Evolutionary conservation across 2,329 filamentous ascomycete genomes (phyloP), one percentile per base, ranked within the genome.

Genomic region (Sporothrix euskadiensis): DNA sequence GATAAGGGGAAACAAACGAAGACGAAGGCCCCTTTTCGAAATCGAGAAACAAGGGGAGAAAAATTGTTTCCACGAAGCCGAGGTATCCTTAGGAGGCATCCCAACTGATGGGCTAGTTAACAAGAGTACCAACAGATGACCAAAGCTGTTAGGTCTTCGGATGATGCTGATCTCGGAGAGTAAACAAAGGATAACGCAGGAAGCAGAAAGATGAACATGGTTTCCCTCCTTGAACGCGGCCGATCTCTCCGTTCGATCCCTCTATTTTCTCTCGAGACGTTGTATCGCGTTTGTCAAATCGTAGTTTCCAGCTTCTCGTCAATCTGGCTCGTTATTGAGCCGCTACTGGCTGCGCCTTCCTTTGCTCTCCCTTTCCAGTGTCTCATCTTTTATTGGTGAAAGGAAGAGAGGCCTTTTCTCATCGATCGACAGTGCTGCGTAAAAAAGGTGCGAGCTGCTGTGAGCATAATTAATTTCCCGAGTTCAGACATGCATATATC

Each of bases 401-500:
- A 10, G n/a, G n/a, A 39, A 39, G 4, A 44, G 22, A 56, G 26
- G 19, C 59, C 32, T 22, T 63, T 26, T 35, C 9, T 5, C 26
- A 32, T 16, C 56, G 65, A 68, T 68, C 65, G 65, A 52, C 65
- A 68, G 16, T 52, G 65, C 26, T 39, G 19, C 22, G 9, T 9
- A 30, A 68, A 32, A 68, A 14, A n/a, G 49, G 65, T 52, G 44
- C 44, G 44, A 49, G 12, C 14, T 16, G 14, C 26, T 68, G 6
- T 7, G 61, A 47, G 39, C 61, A 66, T 19, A 44, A 47, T 52
- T 52, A 68, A 68, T 68, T 68, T 68, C 65, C 65, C 65, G 65
- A 68, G 14, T 68, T 68, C 65, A 68, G 65, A 68, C 65, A 68
- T 68, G 47, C 65, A 68, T 68, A 14, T 16, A 35, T 35, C 19